Evolutionary conservation across 495 filamentous ascomycete species (phyloP).

Genomic region (Aeminium ludgeri): DNA sequence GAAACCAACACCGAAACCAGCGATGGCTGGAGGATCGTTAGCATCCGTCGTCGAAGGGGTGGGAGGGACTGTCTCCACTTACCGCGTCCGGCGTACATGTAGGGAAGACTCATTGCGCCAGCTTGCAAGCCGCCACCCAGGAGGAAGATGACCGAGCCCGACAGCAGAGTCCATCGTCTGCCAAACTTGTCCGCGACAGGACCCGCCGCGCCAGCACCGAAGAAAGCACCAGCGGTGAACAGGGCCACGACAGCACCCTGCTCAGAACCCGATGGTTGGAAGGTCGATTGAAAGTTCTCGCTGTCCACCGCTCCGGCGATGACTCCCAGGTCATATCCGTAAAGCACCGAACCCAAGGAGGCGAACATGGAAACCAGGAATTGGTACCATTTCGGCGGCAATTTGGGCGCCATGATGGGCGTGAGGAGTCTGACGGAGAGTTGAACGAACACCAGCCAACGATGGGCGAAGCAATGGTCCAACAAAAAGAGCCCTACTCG

Average conservation of each 20-base stretch:
- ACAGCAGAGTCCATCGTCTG: slow-evolving; percentile 31
- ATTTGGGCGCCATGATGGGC: background rate
- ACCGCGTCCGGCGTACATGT: slow-evolving; percentile 21
- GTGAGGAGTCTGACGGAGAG: background rate
- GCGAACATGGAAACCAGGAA: slow-evolving; percentile 27
- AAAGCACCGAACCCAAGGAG: slow-evolving; percentile 26
- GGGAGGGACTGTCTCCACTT: background rate
- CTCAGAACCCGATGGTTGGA: slow-evolving; percentile 36
- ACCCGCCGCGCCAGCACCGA: slow-evolving; percentile 36
- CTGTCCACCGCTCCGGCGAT: slow-evolving; percentile 25
- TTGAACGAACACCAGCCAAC: background rate
- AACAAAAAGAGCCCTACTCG: too few relatives aligned
- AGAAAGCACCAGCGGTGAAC: slow-evolving; percentile 49
- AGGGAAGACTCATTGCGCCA: slow-evolving; percentile 21
- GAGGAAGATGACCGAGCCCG: slow-evolving; percentile 24
- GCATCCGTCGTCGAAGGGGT: background rate
- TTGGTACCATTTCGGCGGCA: slow-evolving; percentile 5
- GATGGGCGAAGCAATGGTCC: too few relatives aligned
- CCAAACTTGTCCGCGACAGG: slow-evolving; percentile 30
- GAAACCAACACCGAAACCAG: slow-evolving; percentile 28
- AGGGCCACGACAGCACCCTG: slow-evolving; percentile 52
- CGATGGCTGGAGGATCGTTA: slow-evolving; percentile 2
- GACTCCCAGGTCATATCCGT: slow-evolving; percentile 29
- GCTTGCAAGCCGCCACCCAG: slow-evolving; percentile 27
- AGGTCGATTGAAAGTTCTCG: slow-evolving; percentile 30